Base-by-base conservation (phyloP, 2,329 filamentous ascomycete genomes). In the Aspergillus transmontanensis region DNA sequence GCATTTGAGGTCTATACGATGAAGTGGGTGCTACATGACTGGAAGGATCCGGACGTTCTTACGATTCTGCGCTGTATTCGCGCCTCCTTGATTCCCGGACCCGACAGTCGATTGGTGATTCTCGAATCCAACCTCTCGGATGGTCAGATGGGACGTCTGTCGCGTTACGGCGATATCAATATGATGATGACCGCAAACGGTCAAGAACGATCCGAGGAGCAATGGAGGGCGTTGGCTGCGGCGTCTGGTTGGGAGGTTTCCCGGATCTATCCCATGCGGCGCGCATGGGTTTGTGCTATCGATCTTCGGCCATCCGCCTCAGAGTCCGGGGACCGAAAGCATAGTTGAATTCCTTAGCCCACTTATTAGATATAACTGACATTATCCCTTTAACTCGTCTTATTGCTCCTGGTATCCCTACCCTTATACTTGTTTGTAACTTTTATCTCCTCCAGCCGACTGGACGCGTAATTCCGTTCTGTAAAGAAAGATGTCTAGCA, bases 11-110 rank as follows among this genome's bases (percentile, higher is more conserved):
- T 76, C 2, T 77, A 76, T 55, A 72, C 70, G 7, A 75, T 77
- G 69, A 82, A 82, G 58, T 82, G 80, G 80, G 75, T 71, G 55
- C 72, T 82, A 14, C 80, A 82, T 58, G 72, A 82, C 64, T 82
- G 80, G 80, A 63, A 67, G 1, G 79, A 81, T 59, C 66, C 68
- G 0, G 62, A 79, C 4, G 73, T 71, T 2, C 30, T 67, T 2
- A 61, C 21, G 12, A 78, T 81, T 54, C 68, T 76, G 23, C 53
- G 43, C 9, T 71, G 69, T 23, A 69, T 75, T 70, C 75, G 78
- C 3, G 64, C 63, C 12, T 70, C 74, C 9, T 77, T 82, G 21
- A 36, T 3, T n/a, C 10, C 21, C 12, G 43, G 19, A 11, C 12
- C 41, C 4, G n/a, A 61, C 16, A 57, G 53, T 41, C 59, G 59